Evolutionary conservation across 139 green algal species (phyloP).

Genomic region (Pseudopediastrum boryanum): DNA sequence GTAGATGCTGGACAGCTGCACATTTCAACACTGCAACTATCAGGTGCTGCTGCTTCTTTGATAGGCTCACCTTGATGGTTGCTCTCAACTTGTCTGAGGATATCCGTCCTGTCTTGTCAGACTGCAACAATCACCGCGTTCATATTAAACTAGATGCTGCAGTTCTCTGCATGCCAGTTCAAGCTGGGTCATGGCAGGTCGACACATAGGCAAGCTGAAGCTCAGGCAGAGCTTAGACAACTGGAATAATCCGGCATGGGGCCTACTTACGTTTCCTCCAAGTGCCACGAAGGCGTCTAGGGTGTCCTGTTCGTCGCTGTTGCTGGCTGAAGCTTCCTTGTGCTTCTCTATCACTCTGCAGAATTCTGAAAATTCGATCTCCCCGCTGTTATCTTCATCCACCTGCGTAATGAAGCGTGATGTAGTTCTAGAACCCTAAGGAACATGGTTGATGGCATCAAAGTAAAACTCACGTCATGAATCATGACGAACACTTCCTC

Average conservation of each 20-base stretch:
- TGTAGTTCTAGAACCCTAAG: no score
- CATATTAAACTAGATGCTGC: no score
- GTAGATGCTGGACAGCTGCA: no score
- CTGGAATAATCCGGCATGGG: background rate
- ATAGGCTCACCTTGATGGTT: conserved; percentile 73
- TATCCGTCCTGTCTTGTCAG: conserved; percentile 68
- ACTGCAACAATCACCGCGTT: no score
- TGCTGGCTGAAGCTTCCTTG: conserved; percentile 57
- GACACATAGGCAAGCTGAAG: no score
- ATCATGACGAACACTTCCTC: conserved; percentile 84
- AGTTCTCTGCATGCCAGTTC: no score
- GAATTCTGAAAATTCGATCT: conserved; percentile 85
- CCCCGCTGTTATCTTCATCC: conserved; percentile 70
- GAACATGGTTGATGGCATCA: no score
- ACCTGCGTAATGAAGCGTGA: no score
- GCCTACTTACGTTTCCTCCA: conserved; percentile 66
- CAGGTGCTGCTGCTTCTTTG: no score
- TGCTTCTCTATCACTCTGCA: conserved; percentile 79
- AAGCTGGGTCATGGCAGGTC: no score
- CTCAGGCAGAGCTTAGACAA: background rate
- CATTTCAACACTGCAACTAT: no score
- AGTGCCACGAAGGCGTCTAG: conserved; percentile 85
- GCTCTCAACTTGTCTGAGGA: conserved; percentile 67
- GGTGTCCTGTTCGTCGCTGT: conserved; percentile 72
- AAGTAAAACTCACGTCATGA: conserved; percentile 22